Base-by-base conservation (phyloP, 2,329 filamentous ascomycete species). In the Simplicillium sp. region DNA sequence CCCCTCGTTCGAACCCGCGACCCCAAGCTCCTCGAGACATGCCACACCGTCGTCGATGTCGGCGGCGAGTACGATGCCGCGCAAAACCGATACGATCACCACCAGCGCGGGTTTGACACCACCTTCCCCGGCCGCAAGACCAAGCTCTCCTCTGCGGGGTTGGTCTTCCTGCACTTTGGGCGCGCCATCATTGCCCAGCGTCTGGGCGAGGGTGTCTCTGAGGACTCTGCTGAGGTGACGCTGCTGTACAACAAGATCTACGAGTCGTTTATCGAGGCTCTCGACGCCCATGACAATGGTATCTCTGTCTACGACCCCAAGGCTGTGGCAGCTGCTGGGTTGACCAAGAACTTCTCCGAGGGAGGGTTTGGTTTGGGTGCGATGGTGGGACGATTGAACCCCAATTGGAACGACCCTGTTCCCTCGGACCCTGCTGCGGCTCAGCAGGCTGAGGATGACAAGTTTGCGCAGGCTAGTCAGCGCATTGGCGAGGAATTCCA, bases 221-320 rank as follows among this genome's bases (percentile, higher is more conserved):
- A 79, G 48, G 78, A 82, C 40, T 70, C 74, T 48, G 62, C 77
- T 34, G 81, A 88, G 49, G 82, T 92, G 35, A 71, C 74, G 33
- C 64, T 94, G 25, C 71, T 98, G 41, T 94, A 85, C 70, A 72
- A 79, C 55, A 96, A 96, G 70, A 67, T 98, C 38, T 98, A 98
- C 71, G 80, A 83, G 51, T 84, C 84, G 62, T 96, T 97, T 61
- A 74, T 98, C 59, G 92, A 98, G 70, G 88, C 92, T 2, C 82
- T 98, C 42, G 92, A 98, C 64, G 92, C 89, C 43, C 90, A 98
- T 65, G 92, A 98, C 71, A 98, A 98, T 62, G 92, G 92, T 50
- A 84, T 98, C 57, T 82, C 81, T 18, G 75, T 72, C 44, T 94
- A 94, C 65, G 87, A 95, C 58, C 71, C 84, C 20, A 71, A 73